Evolutionary conservation across 1,284 basidiomycete genomes (phyloP), one percentile per base, ranked within the genome.

Genomic region (Ustilago bromivora): DNA sequence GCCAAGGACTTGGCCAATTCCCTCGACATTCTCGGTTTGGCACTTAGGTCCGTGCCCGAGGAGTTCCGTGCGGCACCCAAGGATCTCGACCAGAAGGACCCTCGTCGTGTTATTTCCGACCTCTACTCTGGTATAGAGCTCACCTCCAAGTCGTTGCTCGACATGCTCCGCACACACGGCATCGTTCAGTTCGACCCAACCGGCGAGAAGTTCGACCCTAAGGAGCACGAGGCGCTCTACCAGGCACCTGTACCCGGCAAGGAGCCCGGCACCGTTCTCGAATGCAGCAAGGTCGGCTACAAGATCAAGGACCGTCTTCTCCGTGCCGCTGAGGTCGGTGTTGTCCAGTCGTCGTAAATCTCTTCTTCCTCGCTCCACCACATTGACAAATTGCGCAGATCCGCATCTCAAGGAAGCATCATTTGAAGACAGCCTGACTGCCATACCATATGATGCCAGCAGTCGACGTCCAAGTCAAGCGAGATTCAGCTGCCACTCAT

Each of bases 321-420:
- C 84, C 90, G 96, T 61, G 94, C 97, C 3, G 96, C 97, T 23
- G 95, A 98, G 88, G 96, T 99, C 62, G 97, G 96, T 66, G 96
- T 99, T 36, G 95, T 92, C 13, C 88, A 88, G 84, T 74, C 71
- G 35, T 61, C 40, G 38, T 61, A 46, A 54, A 17, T 13, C 13
- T 35, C 6, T 41, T 6, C 13, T 46, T 19, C 4, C 13, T 38
- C n/a, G 1, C 43, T 46, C 17, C n/a, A 19, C 9, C 43, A 11
- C 43, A 11, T 46, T 28, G 23, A 28, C 23, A 28, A 28, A 28
- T 28, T 28, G 23, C 23, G 23, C 43, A 46, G 13, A 38, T 9
- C 19, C 6, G n/a, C 43, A 38, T 19, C 47, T 41, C 11, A 15
- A 35, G 13, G 38, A 54, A 35, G 52, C 51, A 52, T n/a, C 43